phyloP scores from a whole-genome alignment of 2,329 filamentous ascomycete species.

The Verticillium zaregamsianum region DNA sequence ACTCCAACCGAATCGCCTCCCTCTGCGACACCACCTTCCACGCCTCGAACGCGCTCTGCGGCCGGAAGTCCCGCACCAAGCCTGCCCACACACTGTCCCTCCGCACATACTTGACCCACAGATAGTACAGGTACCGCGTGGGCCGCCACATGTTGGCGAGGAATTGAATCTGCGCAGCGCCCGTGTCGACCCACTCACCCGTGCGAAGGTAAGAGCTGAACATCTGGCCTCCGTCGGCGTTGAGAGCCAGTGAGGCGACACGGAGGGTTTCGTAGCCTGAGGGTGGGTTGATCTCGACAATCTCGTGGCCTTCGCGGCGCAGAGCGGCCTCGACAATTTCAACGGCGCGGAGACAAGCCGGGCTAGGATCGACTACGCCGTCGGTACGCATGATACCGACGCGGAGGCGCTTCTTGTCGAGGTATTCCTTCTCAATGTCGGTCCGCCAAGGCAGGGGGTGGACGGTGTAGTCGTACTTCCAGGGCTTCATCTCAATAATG shows the following conservation, averaged over 20 bases:
- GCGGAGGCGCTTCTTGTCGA: conserved; percentile 58
- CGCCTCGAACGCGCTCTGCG: conserved; percentile 71
- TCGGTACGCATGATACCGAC: conserved; percentile 78
- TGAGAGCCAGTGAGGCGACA: conserved; percentile 76
- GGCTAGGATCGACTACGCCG: conserved; percentile 79
- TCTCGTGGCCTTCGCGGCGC: conserved; percentile 67
- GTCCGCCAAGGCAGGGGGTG: conserved; percentile 79
- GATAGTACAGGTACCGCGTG: conserved; percentile 80
- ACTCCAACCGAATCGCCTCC: conserved; percentile 71
- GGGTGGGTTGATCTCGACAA: conserved; percentile 61
- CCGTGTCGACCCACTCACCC: conserved; percentile 76
- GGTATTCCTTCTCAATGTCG: conserved; percentile 54
- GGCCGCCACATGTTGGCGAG: conserved; percentile 70
- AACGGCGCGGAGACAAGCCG: conserved; percentile 75
- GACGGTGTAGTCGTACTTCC: conserved; percentile 82
- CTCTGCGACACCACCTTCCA: conserved; percentile 77
- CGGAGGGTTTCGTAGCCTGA: conserved; percentile 70
- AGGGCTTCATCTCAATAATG: conserved; percentile 77
- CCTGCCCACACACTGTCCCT: conserved; percentile 75
- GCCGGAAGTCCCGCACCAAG: conserved; percentile 67
- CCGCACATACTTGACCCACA: conserved; percentile 82
- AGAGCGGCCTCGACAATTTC: conserved; percentile 68
- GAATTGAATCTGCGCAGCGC: conserved; percentile 69
- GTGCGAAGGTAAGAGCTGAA: conserved; percentile 72
- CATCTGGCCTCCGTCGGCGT: conserved; percentile 77